A percentile compares a stretch with the other conserved stretches of the same genome.
Conservation (phyloP, 495 filamentous ascomycete species). For the Podospora didyma region DNA sequence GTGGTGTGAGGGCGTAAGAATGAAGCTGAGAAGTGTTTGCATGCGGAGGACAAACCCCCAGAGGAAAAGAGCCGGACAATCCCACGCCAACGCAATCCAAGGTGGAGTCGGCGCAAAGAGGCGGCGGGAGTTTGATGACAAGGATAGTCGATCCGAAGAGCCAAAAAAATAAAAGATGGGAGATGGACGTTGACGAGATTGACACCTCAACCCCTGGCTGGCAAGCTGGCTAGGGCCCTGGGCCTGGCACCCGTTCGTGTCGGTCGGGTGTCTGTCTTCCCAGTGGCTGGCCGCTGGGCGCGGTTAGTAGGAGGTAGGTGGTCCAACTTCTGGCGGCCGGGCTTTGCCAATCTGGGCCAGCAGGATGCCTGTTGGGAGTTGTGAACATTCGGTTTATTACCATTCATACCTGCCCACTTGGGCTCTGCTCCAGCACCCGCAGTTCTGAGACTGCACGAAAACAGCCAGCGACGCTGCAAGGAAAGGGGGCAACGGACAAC, state of each 20-base stretch:
- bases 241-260: too few relatives aligned
- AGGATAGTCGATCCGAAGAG: conserved; percentile 11
- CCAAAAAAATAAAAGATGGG: not conserved
- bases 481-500: too few relatives aligned
- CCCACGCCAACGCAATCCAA: conserved; percentile 1
- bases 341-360: not conserved
- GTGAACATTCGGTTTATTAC: not conserved
- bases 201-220: not conserved
- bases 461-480: too few relatives aligned
- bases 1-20: not conserved
- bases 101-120: conserved; percentile 1
- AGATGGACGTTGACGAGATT: too few relatives aligned
- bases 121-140: conserved; percentile 14
- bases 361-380: not conserved
- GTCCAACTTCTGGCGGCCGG: too few relatives aligned
- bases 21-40: conserved; percentile 10
- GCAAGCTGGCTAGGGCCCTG: too few relatives aligned
- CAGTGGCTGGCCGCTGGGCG: too few relatives aligned
- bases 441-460: too few relatives aligned
- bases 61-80: conserved; percentile 7
- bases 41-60: conserved; percentile 1
- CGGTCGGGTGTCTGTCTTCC: too few relatives aligned
- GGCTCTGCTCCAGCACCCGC: too few relatives aligned
- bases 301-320: too few relatives aligned
- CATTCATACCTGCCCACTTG: not conserved